A percentile compares a stretch with the other conserved stretches of the same genome.
phyloP scores from a whole-genome alignment of 1,284 basidiomycete species.

The Rhodotorula sp. region DNA sequence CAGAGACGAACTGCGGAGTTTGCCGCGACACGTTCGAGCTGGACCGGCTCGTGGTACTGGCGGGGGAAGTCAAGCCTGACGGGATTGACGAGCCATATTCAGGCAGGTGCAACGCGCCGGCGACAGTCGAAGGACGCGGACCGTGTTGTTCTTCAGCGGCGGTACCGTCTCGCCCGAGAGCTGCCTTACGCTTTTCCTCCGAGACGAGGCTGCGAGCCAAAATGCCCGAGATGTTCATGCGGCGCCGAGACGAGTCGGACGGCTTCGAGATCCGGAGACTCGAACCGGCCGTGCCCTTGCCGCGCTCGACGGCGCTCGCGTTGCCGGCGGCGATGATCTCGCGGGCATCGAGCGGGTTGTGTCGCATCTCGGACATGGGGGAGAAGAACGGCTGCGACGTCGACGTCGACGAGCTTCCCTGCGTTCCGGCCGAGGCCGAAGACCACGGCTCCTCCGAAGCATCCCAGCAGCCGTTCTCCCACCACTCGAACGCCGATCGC shows the following conservation, averaged over 20 bases:
- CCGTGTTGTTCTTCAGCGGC: background rate
- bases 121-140: background rate
- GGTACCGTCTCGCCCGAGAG: conserved; percentile 6
- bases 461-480: conserved; percentile 2
- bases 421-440: background rate
- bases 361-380: conserved; percentile 7
- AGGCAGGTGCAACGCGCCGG: background rate
- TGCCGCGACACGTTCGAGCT: conserved; percentile 1
- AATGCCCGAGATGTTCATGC: conserved; percentile 24
- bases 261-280: conserved; percentile 22
- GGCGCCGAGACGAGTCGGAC: conserved; percentile 19
- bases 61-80: background rate
- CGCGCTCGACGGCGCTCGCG: conserved; percentile 12
- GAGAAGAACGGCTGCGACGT: conserved; percentile 30
- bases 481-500: background rate
- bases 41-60: background rate
- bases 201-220: conserved; percentile 27
- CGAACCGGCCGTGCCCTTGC: conserved; percentile 22
- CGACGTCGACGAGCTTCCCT: background rate
- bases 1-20: conserved; percentile 18
- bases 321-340: conserved; percentile 32
- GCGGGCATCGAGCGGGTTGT: conserved; percentile 28
- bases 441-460: conserved; percentile 6
- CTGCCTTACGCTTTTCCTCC: conserved; percentile 24
- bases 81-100: background rate